A percentile compares a stretch with the other conserved stretches of the same genome.
These are phyloP conservation scores for Gaeumannomyces sp. DNA, from an alignment of 2,329 filamentous ascomycete species.

Conservation along the genomic window DNA sequence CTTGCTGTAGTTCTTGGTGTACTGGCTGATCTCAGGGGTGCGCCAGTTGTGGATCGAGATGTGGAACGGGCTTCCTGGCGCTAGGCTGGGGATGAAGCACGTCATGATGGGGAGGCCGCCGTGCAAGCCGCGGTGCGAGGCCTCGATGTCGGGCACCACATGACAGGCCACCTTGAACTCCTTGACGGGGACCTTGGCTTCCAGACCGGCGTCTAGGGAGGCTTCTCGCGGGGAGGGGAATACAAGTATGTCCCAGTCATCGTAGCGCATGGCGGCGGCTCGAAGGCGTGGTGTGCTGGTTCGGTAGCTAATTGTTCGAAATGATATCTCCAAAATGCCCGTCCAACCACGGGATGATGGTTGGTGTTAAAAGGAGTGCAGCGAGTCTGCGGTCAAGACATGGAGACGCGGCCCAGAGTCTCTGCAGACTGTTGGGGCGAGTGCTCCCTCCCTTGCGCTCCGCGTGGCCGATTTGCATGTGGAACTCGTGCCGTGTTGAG, in stretches of 20 bases:
- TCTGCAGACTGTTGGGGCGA: too few relatives aligned
- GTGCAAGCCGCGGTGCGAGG: slow-evolving; percentile 36
- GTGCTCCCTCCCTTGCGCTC: too few relatives aligned
- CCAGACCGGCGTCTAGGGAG: slow-evolving; percentile 21
- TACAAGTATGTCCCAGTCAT: slow-evolving; percentile 79
- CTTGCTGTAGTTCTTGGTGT: slow-evolving; percentile 50
- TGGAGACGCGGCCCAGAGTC: too few relatives aligned
- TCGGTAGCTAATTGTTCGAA: background rate
- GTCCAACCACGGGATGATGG: background rate
- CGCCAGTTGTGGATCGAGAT: slow-evolving; percentile 73
- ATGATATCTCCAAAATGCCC: background rate
- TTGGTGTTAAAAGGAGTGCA: background rate
- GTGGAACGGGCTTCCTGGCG: slow-evolving; percentile 53
- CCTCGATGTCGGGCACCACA: slow-evolving; percentile 52
- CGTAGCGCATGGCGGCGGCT: slow-evolving; percentile 63
- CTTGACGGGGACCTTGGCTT: slow-evolving; percentile 63
- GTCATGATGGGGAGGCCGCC: slow-evolving; percentile 59
- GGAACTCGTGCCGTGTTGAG: too few relatives aligned
- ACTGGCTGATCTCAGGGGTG: slow-evolving; percentile 51
- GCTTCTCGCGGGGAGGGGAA: slow-evolving; percentile 47
- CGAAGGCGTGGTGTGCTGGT: background rate
- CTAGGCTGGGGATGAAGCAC: slow-evolving; percentile 63
- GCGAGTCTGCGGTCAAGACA: background rate
- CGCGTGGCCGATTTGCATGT: too few relatives aligned
- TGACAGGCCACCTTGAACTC: slow-evolving; percentile 79